Conservation (phyloP, 75 land plant species). For the Cupressus sempervirens region DNA sequence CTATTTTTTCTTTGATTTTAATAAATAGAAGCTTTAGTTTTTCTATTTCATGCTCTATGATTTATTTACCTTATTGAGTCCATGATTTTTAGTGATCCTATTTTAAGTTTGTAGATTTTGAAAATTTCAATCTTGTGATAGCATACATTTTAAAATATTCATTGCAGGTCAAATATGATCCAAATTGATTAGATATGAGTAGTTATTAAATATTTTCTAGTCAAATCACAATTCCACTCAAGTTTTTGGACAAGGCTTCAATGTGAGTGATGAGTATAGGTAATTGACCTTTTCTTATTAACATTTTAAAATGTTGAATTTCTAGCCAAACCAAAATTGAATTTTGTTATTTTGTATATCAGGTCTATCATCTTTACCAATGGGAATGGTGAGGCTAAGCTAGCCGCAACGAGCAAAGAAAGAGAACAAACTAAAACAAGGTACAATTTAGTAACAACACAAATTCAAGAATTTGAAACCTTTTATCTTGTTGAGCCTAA, state of each 20-base stretch:
- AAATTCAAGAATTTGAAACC: slow-evolving; percentile 54
- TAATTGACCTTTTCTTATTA: slow-evolving; percentile 9
- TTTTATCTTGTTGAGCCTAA: slow-evolving; percentile 91
- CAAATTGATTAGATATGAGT: slow-evolving; percentile 54
- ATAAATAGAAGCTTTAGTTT: background rate
- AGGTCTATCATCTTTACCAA: slow-evolving; percentile 88
- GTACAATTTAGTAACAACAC: slow-evolving; percentile 60
- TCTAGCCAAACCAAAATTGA: background rate
- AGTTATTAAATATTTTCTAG: slow-evolving; percentile 90
- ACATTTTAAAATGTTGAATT: background rate
- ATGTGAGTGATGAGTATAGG: slow-evolving; percentile 93
- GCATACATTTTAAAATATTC: background rate
- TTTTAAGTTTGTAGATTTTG: background rate
- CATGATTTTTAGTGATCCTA: background rate
- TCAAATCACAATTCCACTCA: slow-evolving; percentile 86
- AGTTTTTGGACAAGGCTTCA: slow-evolving; percentile 96
- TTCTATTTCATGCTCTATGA: background rate
- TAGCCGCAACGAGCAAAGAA: slow-evolving; percentile 69
- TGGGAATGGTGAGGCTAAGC: slow-evolving; percentile 56
- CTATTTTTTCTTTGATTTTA: background rate
- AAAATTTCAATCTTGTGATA: background rate
- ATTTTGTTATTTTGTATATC: background rate
- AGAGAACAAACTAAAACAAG: slow-evolving; percentile 56
- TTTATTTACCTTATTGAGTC: background rate
- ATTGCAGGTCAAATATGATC: slow-evolving; percentile 85